Conservation (phyloP, 805 yeast genomes). For the Ogataea wickerhamii region DNA sequence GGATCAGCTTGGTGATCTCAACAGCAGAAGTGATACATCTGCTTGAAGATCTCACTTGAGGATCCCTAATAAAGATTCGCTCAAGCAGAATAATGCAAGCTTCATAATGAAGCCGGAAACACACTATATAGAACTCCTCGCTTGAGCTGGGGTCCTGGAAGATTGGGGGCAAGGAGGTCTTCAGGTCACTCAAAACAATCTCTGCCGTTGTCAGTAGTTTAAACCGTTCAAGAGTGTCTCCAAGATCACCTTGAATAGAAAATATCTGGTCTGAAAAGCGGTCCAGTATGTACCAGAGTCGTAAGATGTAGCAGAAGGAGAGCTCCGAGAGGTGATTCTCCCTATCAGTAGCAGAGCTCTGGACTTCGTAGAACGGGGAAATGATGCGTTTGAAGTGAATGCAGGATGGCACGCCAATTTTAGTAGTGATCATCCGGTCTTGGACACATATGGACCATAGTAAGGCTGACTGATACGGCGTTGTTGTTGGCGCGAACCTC, state of each 20-base stretch:
- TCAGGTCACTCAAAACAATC: conserved; percentile 24
- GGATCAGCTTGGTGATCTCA: conserved; percentile 10
- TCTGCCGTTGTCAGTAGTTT: conserved; percentile 26
- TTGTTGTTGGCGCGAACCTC: conserved; percentile 22
- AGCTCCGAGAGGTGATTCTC: conserved; percentile 20
- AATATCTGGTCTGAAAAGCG: conserved; percentile 34
- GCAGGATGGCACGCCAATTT: conserved; percentile 31
- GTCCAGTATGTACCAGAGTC: conserved; percentile 32
- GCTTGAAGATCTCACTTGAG: conserved; percentile 9
- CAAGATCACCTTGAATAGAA: conserved; percentile 31
- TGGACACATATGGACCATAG: conserved; percentile 33
- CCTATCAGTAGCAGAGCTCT: conserved; percentile 7
- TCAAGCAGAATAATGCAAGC: conserved; percentile 20
- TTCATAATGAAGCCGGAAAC: conserved; percentile 26
- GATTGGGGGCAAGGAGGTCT: conserved; percentile 19
- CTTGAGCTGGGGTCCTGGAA: conserved; percentile 5
- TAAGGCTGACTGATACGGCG: conserved; percentile 27
- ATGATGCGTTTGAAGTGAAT: conserved; percentile 34
- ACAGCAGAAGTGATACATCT: conserved; percentile 19
- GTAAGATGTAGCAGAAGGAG: conserved; percentile 24
- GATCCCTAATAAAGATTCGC: conserved; percentile 19
- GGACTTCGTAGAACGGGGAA: conserved; percentile 29
- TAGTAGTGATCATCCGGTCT: conserved; percentile 28
- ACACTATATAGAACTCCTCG: conserved; percentile 11
- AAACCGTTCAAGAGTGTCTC: conserved; percentile 29